Evolutionary conservation across 1,139 yeast genomes (phyloP), one percentile per base, ranked within the genome.

Genomic region (Sugiyamaella paludigena): DNA sequence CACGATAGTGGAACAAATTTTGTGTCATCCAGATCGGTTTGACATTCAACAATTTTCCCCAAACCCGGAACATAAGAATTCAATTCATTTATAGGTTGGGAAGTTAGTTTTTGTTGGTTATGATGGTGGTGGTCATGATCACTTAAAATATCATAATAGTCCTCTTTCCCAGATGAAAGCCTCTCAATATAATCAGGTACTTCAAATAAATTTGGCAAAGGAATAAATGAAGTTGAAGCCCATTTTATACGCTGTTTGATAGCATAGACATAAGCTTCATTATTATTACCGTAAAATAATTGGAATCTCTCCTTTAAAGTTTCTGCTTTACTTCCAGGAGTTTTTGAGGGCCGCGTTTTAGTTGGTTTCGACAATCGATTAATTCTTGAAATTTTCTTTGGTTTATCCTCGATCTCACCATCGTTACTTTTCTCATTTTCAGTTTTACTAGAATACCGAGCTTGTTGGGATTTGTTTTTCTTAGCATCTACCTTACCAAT

Each of bases 231-330:
- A 16, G 12, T 24, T 40, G 31, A 24, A 2, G 55, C 60, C 62
- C 62, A 58, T 37, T 48, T 50, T 7, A 46, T 44, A 19, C 64
- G 48, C n/a, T 51, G 52, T 12, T 44, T 47, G 8, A 53, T 48
- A 5, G 55, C 62, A 8, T 45, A 40, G 11, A 54, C 50, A 31
- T 53, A 36, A 11, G 48, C 49, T 2, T 45, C 48, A 33, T 52
- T 54, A 38, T 53, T 53, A 12, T 43, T 40, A 3, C 64, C 64
- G 29, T 47, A 58, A 36, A 58, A 58, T 24, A 50, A 36, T 39
- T 49, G 50, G 47, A 52, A 52, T 29, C 62, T 54, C 40, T 56
- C 63, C 41, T 45, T 49, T 24, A 58, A 41, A 29, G 53, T 56
- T 33, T 51, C 59, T 2, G 50, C 47, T 24, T 44, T 39, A 15